phyloP scores from a whole-genome alignment of 2,329 filamentous ascomycete genomes.

The Fusarium algeriense region DNA sequence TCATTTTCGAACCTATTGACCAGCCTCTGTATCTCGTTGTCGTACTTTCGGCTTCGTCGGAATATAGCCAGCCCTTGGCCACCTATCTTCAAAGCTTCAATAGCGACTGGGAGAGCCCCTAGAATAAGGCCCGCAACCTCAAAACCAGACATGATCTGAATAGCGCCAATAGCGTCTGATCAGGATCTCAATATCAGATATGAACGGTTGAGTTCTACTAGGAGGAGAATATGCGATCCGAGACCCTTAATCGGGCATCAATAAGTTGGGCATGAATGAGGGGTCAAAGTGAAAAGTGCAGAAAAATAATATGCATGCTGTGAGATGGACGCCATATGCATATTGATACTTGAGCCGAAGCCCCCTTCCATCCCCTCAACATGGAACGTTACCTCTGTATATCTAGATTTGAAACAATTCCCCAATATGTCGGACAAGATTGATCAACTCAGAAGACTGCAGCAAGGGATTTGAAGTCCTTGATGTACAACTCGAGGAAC shows the following conservation, averaged over 20 bases:
- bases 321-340: too few species aligned
- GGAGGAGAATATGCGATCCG: too few species aligned
- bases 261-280: too few species aligned
- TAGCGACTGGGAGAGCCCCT: not conserved
- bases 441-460: not conserved
- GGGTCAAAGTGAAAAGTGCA: too few species aligned
- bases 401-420: not conserved
- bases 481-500: not conserved
- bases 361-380: too few species aligned
- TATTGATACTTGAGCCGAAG: too few species aligned
- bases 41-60: not conserved
- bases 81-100: not conserved
- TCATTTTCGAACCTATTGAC: not conserved
- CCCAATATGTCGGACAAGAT: not conserved
- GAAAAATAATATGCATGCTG: too few species aligned
- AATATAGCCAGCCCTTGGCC: rapidly evolving
- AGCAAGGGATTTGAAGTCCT: not conserved
- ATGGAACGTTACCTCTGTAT: too few species aligned
- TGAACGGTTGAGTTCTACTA: too few species aligned
- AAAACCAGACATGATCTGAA: not conserved
- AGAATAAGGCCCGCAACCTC: not conserved
- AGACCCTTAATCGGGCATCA: too few species aligned
- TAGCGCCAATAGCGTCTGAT: too few species aligned
- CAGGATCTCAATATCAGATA: too few species aligned
- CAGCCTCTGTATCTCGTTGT: not conserved